A percentile compares a stretch with the other conserved stretches of the same genome.
Evolutionary conservation across 176 grass and related monocot genomes (phyloP).

Genomic region (Raddia guianensis): DNA sequence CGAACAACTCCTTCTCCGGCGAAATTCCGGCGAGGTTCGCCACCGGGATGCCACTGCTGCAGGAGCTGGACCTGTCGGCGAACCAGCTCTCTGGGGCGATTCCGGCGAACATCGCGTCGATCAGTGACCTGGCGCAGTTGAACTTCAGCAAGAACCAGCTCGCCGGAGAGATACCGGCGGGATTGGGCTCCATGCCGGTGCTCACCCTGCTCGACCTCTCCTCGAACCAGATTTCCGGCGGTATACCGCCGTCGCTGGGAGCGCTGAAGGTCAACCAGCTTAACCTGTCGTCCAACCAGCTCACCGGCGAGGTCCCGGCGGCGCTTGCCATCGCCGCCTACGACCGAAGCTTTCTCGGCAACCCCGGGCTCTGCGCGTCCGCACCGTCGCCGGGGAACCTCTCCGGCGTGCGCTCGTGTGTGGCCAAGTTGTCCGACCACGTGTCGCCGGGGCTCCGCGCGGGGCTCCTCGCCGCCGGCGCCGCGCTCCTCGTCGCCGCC

Average conservation of each 20-base stretch:
- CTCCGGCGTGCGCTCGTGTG: constrained; percentile 46
- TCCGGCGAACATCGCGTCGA: constrained; percentile 38
- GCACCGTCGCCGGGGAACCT: neutral
- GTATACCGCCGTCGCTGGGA: constrained; percentile 52
- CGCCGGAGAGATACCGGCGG: constrained; percentile 59
- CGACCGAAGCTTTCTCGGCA: constrained; percentile 61
- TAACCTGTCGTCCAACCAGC: constrained; percentile 70
- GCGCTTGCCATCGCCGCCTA: constrained; percentile 44
- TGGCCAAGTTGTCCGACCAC: constrained; percentile 15
- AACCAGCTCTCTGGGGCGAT: constrained; percentile 64
- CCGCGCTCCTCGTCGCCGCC: constrained; percentile 42
- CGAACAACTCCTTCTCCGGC: constrained; percentile 68
- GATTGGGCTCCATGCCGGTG: constrained; percentile 55
- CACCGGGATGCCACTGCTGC: constrained; percentile 51
- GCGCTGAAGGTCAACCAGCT: constrained; percentile 53
- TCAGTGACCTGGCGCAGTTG: constrained; percentile 43
- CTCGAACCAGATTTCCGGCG: constrained; percentile 67
- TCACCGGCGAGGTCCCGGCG: constrained; percentile 63
- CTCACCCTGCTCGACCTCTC: constrained; percentile 84
- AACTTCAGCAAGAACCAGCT: constrained; percentile 68
- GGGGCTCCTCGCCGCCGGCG: constrained; percentile 53
- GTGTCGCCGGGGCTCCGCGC: constrained; percentile 40
- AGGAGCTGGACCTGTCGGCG: constrained; percentile 47
- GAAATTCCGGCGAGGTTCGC: constrained; percentile 43
- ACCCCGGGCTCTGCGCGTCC: constrained; percentile 58